Evolutionary conservation across 2,329 filamentous ascomycete genomes (phyloP).

Genomic region (Oidium heveae): DNA sequence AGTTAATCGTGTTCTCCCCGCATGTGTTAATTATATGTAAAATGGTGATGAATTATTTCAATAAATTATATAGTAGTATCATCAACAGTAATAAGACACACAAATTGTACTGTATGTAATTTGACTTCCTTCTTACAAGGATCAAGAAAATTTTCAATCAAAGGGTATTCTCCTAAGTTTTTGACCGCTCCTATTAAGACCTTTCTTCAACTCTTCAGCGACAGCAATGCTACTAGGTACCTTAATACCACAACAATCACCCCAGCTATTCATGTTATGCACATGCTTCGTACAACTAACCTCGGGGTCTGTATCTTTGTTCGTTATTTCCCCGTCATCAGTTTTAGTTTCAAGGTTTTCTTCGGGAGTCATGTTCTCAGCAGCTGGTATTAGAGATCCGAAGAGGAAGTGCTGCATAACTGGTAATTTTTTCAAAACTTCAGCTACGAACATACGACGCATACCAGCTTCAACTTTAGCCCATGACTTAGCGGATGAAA

Average conservation of each 20-base stretch:
- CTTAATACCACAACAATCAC: constrained; percentile 94
- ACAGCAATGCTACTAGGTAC: constrained; percentile 87
- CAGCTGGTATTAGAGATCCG: constrained; percentile 68
- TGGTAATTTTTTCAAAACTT: constrained; percentile 88
- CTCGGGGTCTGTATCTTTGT: constrained; percentile 33
- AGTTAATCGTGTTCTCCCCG: too few species aligned
- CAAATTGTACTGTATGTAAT: too few species aligned
- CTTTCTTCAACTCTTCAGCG: constrained; percentile 67
- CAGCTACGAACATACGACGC: constrained; percentile 98
- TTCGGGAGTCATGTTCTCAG: constrained; percentile 46
- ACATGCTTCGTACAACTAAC: constrained; percentile 42
- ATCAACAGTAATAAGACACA: too few species aligned
- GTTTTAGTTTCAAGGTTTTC: constrained; percentile 21
- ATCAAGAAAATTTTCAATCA: constrained; percentile 24
- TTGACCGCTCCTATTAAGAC: constrained; percentile 27
- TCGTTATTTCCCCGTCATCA: constrained; percentile 22
- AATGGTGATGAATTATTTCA: too few species aligned
- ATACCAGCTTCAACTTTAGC: constrained; percentile 59
- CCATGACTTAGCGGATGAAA: constrained; percentile 25
- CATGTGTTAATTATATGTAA: too few species aligned
- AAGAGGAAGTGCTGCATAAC: constrained; percentile 94
- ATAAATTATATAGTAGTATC: too few species aligned
- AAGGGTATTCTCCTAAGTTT: constrained; percentile 52
- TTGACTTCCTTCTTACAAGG: too few species aligned
- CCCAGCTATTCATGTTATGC: constrained; percentile 54